These are phyloP conservation scores for Arachis stenosperma DNA, from an alignment of 306 rosid species.

Conservation along the genomic window DNA sequence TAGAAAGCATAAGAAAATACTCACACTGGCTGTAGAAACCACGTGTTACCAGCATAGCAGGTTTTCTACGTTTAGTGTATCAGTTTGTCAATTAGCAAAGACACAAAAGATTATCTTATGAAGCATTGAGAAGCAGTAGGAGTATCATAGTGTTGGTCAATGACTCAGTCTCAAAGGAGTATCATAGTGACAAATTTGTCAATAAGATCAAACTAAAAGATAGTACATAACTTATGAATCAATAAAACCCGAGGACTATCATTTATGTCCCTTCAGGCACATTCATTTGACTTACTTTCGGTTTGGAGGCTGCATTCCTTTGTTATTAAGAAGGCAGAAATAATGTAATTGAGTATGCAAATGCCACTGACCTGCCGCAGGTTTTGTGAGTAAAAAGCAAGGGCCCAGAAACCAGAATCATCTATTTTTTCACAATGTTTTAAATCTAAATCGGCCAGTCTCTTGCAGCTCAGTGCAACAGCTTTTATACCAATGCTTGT, in stretches of 20 bases:
- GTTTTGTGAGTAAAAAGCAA: slow-evolving; percentile 56
- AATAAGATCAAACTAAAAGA: slow-evolving; percentile 25
- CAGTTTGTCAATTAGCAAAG: slow-evolving; percentile 3
- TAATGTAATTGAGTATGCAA: slow-evolving; percentile 3
- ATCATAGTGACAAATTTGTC: slow-evolving; percentile 3
- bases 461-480: slow-evolving; percentile 58
- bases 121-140: slow-evolving; percentile 6
- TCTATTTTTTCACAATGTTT: slow-evolving; percentile 61
- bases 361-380: slow-evolving; percentile 58
- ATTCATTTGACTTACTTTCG: not conserved
- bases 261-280: not conserved
- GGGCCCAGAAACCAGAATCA: slow-evolving; percentile 67
- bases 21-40: not conserved
- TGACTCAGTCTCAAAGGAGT: not conserved
- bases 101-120: not conserved
- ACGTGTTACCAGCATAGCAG: not conserved
- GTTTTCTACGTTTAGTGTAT: not conserved
- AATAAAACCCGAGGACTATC: slow-evolving; percentile 33
- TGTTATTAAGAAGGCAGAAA: not conserved
- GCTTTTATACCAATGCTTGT: slow-evolving; percentile 57
- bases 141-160: too few species aligned
- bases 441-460: slow-evolving; percentile 63
- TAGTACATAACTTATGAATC: not conserved
- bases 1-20: not conserved
- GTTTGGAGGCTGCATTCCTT: not conserved